phyloP scores from a whole-genome alignment of 2,329 filamentous ascomycete species.

The Drechslerella coelobrocha region DNA sequence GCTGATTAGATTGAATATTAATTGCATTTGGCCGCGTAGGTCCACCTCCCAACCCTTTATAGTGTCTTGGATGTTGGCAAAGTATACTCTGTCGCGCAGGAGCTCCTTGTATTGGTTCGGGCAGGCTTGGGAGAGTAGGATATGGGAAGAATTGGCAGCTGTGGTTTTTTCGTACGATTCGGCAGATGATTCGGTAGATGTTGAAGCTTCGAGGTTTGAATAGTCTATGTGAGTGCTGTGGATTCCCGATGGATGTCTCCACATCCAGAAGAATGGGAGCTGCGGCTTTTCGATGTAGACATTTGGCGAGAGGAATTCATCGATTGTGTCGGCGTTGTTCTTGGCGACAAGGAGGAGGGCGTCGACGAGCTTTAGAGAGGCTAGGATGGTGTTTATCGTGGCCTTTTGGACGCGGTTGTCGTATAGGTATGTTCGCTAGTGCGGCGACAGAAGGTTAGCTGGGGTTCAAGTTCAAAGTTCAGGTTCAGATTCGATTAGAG shows the following conservation, averaged over 20 bases:
- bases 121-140: conserved; percentile 20
- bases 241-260: conserved; percentile 1
- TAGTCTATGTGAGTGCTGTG: neutral
- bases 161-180: neutral
- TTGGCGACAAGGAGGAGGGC: conserved; percentile 38
- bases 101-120: conserved; percentile 27
- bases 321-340: conserved; percentile 44
- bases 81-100: conserved; percentile 38
- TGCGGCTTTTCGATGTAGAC: conserved; percentile 37
- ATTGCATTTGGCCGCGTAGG: conserved; percentile 42
- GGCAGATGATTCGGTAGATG: neutral
- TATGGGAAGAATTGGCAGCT: neutral
- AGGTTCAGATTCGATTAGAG: neutral
- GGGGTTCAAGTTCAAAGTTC: neutral
- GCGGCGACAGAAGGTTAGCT: neutral
- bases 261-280: conserved; percentile 41
- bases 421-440: conserved; percentile 45
- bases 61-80: conserved; percentile 22
- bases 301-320: conserved; percentile 34
- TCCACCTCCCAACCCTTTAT: conserved; percentile 40
- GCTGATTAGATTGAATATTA: conserved; percentile 52
- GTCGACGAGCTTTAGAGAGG: conserved; percentile 46
- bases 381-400: conserved; percentile 47
- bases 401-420: conserved; percentile 49
- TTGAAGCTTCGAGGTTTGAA: neutral